Evolutionary conservation across 306 rosid species (phyloP).

Genomic region (Heteromeles arbutifolia): DNA sequence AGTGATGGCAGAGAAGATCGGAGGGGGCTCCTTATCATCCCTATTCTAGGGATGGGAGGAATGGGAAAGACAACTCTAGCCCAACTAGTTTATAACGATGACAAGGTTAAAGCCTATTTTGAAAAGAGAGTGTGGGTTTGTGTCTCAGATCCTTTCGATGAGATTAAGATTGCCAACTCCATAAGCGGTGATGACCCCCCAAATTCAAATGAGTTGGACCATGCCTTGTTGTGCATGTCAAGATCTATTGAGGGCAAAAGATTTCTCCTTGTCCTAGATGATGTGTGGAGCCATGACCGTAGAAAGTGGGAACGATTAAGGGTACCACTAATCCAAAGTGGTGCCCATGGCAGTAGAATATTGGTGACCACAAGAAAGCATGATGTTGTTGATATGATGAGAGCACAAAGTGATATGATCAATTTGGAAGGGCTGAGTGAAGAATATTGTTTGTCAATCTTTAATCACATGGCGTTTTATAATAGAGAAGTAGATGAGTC

Average conservation of each 20-base stretch:
- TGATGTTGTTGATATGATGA: neutral
- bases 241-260: neutral
- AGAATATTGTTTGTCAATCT: too few species aligned
- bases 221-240: neutral
- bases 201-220: neutral
- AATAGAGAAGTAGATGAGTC: neutral
- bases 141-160: neutral
- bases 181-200: neutral
- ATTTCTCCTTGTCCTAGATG: slow-evolving; percentile 16
- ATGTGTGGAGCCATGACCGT: neutral
- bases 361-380: slow-evolving; percentile 7
- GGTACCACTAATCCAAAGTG: neutral
- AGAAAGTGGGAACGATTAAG: neutral
- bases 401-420: neutral
- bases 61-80: too few species aligned
- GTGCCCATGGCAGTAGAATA: neutral
- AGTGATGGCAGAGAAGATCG: too few species aligned
- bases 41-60: too few species aligned
- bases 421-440: too few species aligned
- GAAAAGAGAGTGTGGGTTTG: slow-evolving; percentile 2
- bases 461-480: neutral
- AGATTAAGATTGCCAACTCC: neutral
- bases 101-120: neutral
- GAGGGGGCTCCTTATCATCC: too few species aligned
- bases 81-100: too few species aligned